phyloP scores from a whole-genome alignment of 2,329 filamentous ascomycete species.

The Neonectria punicea region DNA sequence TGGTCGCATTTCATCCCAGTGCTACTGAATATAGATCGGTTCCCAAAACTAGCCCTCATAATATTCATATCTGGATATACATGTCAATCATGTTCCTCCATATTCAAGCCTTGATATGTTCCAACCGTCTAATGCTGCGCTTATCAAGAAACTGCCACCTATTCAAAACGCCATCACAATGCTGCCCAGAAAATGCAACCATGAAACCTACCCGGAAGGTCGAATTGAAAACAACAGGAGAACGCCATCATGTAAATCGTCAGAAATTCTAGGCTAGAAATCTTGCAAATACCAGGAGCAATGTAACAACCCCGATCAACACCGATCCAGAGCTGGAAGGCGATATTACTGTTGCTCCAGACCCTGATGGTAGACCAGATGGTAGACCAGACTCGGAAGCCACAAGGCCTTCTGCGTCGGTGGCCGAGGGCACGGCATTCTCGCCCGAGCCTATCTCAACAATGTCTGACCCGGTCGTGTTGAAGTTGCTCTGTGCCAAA shows the following conservation, averaged over 20 bases:
- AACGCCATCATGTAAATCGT: background rate
- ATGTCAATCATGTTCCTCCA: background rate
- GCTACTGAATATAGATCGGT: background rate
- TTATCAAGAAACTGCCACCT: background rate
- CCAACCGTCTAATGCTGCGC: background rate
- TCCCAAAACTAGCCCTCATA: background rate
- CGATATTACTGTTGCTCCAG: slow-evolving; percentile 21
- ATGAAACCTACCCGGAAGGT: background rate
- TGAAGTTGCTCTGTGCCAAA: slow-evolving; percentile 73
- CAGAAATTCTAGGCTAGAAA: slow-evolving; percentile 23
- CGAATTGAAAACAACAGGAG: background rate
- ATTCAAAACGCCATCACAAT: background rate
- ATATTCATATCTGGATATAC: background rate
- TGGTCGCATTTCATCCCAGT: background rate
- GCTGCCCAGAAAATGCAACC: background rate
- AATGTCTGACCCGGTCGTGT: slow-evolving; percentile 59
- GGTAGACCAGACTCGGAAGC: slow-evolving; percentile 58
- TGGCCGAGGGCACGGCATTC: slow-evolving; percentile 64
- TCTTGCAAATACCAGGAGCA: slow-evolving; percentile 32
- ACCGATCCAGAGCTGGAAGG: background rate
- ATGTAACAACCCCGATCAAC: slow-evolving; percentile 18
- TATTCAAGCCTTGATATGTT: background rate
- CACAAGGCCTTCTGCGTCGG: slow-evolving; percentile 59
- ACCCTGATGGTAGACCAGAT: slow-evolving; percentile 46
- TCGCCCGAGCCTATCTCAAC: slow-evolving; percentile 65